Conservation (phyloP, 768 basidiomycete genomes). For the Cubamyces lactineus region DNA sequence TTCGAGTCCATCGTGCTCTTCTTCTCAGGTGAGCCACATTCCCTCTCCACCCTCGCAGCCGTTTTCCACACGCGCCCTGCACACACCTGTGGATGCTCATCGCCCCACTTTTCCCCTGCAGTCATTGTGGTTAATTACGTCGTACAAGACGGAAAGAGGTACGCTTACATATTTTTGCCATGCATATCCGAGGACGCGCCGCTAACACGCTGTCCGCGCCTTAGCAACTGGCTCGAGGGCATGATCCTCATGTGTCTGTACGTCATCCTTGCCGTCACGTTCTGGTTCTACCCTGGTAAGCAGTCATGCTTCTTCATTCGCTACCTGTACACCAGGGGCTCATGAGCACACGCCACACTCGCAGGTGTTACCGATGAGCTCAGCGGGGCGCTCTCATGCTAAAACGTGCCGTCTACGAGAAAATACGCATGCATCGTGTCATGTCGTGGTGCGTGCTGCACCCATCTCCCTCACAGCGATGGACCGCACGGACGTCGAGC, state of each 20-base stretch:
- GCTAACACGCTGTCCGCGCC: background rate
- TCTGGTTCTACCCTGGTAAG: slow-evolving; percentile 57
- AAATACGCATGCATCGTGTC: background rate
- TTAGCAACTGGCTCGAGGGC: slow-evolving; percentile 84
- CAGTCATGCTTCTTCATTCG: background rate
- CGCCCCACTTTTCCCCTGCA: slow-evolving; percentile 42
- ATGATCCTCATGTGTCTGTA: slow-evolving; percentile 71
- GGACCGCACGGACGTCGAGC: background rate
- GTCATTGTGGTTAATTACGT: slow-evolving; percentile 66
- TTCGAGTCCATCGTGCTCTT: slow-evolving; percentile 78
- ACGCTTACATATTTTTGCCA: background rate
- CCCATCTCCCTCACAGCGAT: background rate
- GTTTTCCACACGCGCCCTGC: slow-evolving; percentile 10
- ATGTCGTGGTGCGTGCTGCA: background rate
- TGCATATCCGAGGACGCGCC: background rate
- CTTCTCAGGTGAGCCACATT: slow-evolving; percentile 40
- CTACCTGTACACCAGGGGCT: background rate
- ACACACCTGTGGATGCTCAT: slow-evolving; percentile 15
- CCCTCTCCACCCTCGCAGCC: background rate
- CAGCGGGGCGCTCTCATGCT: background rate
- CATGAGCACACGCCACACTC: background rate
- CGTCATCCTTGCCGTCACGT: slow-evolving; percentile 55
- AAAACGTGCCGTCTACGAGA: background rate
- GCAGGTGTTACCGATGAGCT: background rate
- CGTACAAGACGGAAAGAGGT: slow-evolving; percentile 82